Evolutionary conservation across 768 basidiomycete genomes (phyloP).

Genomic region (Suillus cothurnatus): DNA sequence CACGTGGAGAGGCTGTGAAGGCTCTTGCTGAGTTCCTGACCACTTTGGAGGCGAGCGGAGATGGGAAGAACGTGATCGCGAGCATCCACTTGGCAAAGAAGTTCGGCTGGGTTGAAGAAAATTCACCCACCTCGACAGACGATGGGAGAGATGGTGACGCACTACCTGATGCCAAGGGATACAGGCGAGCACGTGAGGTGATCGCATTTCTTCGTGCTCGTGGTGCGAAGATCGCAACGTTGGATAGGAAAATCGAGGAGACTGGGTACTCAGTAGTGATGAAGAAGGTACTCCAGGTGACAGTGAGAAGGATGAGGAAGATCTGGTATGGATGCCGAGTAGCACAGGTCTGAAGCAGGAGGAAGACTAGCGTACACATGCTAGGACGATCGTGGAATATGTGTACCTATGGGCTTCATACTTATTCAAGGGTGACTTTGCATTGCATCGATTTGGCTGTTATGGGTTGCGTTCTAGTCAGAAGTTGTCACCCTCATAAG

Average conservation of each 20-base stretch:
- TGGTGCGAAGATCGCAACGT: constrained; percentile 70
- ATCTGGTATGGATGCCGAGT: constrained; percentile 35
- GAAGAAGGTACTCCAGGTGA: constrained; percentile 28
- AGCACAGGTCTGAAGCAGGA: constrained; percentile 15
- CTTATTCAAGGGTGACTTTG: not conserved
- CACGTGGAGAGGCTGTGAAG: constrained; percentile 81
- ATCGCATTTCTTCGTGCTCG: constrained; percentile 64
- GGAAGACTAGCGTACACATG: constrained; percentile 14
- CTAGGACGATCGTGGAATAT: not conserved
- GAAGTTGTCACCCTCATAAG: not conserved
- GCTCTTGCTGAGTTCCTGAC: constrained; percentile 74
- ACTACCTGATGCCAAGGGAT: constrained; percentile 42
- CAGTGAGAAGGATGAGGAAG: constrained; percentile 33
- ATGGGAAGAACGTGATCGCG: constrained; percentile 49
- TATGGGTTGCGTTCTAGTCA: not conserved
- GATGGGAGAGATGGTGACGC: constrained; percentile 28
- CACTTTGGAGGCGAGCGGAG: constrained; percentile 54
- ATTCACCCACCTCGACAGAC: constrained; percentile 16
- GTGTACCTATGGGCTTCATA: not conserved
- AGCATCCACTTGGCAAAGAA: constrained; percentile 49
- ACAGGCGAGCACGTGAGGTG: constrained; percentile 72
- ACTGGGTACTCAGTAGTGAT: constrained; percentile 77
- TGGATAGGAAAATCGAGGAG: constrained; percentile 47
- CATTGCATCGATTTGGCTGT: not conserved
- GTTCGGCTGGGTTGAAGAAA: constrained; percentile 44